Conservation (phyloP, 164 flowering plant species). For the Amborella trichopoda region DNA sequence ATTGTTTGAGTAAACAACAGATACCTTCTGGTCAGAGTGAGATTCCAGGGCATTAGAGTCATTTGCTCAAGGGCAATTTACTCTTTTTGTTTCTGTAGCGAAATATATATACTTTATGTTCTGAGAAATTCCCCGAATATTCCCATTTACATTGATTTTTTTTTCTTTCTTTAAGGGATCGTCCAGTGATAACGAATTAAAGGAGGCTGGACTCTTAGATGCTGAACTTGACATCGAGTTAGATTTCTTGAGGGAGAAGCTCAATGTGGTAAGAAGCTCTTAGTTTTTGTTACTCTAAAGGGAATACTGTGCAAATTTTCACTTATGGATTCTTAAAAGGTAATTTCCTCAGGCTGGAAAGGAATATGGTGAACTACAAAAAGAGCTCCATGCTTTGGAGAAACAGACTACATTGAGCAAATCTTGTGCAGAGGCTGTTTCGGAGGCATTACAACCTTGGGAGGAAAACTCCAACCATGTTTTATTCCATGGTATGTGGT, state of each 20-base stretch:
- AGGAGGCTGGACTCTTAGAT: slow-evolving; percentile 23
- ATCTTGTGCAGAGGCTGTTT: slow-evolving; percentile 23
- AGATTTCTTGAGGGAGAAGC: slow-evolving; percentile 44
- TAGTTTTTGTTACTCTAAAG: background rate
- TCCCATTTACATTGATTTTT: background rate
- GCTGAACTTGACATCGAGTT: slow-evolving; percentile 43
- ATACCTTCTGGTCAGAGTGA: too few species aligned
- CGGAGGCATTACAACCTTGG: slow-evolving; percentile 39
- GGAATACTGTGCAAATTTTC: too few species aligned
- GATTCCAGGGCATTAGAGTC: too few species aligned
- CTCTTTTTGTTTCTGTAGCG: too few species aligned
- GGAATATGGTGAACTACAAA: slow-evolving; percentile 40
- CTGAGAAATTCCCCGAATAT: too few species aligned
- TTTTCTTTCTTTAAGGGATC: slow-evolving; percentile 19
- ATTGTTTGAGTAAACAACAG: too few species aligned
- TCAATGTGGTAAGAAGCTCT: slow-evolving; percentile 31
- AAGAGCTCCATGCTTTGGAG: slow-evolving; percentile 40
- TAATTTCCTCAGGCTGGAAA: slow-evolving; percentile 30
- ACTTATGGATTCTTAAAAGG: background rate
- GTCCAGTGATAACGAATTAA: slow-evolving; percentile 15
- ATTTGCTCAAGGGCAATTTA: too few species aligned
- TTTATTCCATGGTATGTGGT: slow-evolving; percentile 56
- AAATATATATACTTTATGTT: too few species aligned
- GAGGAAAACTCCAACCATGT: slow-evolving; percentile 28
- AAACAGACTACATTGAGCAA: slow-evolving; percentile 31